phyloP scores from a whole-genome alignment of 2,329 filamentous ascomycete species.

The Diaporthe citri region DNA sequence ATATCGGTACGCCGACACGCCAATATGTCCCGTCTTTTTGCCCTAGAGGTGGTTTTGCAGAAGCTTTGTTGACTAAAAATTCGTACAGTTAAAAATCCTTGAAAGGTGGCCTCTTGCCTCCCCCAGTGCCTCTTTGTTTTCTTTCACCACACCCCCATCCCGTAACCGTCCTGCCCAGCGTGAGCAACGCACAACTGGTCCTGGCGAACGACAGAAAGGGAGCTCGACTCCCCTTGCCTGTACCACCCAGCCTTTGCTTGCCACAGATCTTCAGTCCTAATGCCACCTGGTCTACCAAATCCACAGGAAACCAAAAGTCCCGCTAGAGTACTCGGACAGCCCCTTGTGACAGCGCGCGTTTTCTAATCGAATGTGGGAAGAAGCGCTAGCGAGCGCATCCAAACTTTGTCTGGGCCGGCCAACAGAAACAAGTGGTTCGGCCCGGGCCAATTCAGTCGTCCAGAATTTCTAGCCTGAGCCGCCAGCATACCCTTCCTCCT shows the following conservation, averaged over 20 bases:
- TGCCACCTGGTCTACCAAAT: conserved; percentile 15
- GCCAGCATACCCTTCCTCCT: neutral
- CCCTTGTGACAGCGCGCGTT: neutral
- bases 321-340: conserved; percentile 27
- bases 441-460: neutral
- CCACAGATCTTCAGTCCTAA: neutral
- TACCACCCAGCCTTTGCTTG: conserved; percentile 9
- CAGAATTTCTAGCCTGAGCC: neutral
- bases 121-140: conserved; percentile 1
- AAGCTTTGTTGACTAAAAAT: conserved; percentile 39
- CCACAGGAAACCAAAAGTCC: conserved; percentile 21
- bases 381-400: conserved; percentile 2
- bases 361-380: conserved; percentile 5
- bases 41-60: conserved; percentile 37
- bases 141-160: neutral
- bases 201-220: neutral
- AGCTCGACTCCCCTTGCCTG: conserved; percentile 5
- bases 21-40: conserved; percentile 37
- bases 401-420: conserved; percentile 26
- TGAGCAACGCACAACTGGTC: neutral
- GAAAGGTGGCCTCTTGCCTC: conserved; percentile 21
- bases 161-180: conserved; percentile 13
- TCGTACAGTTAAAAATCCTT: conserved; percentile 34
- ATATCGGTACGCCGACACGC: conserved; percentile 33
- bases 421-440: conserved; percentile 3